Evolutionary conservation across 2,329 filamentous ascomycete species (phyloP).

Genomic region (Torrubiellomyces zombiae): DNA sequence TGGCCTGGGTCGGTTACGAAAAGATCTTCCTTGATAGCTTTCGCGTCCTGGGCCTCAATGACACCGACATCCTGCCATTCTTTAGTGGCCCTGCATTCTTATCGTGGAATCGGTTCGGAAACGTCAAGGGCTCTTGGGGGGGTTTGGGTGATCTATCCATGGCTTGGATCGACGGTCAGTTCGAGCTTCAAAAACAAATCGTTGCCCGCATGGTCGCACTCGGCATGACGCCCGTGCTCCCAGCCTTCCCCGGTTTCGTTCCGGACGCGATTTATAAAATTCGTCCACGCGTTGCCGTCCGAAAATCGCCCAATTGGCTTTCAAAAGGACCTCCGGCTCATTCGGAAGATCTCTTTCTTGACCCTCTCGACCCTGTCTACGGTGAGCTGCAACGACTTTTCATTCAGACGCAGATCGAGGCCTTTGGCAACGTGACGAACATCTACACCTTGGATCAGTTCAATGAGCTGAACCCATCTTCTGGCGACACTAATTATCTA

Average conservation of each 20-base stretch:
- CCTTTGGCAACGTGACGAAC: slow-evolving; percentile 29
- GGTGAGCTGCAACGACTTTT: slow-evolving; percentile 26
- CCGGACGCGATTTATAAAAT: slow-evolving; percentile 22
- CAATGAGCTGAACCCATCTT: slow-evolving; percentile 32
- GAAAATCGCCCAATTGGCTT: slow-evolving; percentile 25
- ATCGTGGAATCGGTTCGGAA: slow-evolving; percentile 37
- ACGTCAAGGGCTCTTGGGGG: slow-evolving; percentile 33
- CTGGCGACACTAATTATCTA: slow-evolving; percentile 25
- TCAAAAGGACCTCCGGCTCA: slow-evolving; percentile 14
- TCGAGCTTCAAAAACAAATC: slow-evolving; percentile 29
- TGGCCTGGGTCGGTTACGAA: slow-evolving; percentile 34
- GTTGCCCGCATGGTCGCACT: slow-evolving; percentile 31
- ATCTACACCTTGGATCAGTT: slow-evolving; percentile 36
- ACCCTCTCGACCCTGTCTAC: slow-evolving; percentile 27
- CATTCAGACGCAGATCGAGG: slow-evolving; percentile 25
- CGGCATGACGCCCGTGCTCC: slow-evolving; percentile 34
- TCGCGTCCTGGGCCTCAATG: slow-evolving; percentile 24
- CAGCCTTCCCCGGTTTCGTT: slow-evolving; percentile 33
- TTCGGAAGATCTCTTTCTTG: slow-evolving; percentile 29
- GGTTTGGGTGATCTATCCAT: slow-evolving; percentile 19
- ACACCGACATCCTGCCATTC: slow-evolving; percentile 26
- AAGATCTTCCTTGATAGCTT: slow-evolving; percentile 32
- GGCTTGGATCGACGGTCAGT: slow-evolving; percentile 29
- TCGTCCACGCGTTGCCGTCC: slow-evolving; percentile 23
- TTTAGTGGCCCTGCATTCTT: slow-evolving; percentile 33